Conservation (phyloP, 1,139 yeast species). For the Magnusiomyces tetraspermus region DNA sequence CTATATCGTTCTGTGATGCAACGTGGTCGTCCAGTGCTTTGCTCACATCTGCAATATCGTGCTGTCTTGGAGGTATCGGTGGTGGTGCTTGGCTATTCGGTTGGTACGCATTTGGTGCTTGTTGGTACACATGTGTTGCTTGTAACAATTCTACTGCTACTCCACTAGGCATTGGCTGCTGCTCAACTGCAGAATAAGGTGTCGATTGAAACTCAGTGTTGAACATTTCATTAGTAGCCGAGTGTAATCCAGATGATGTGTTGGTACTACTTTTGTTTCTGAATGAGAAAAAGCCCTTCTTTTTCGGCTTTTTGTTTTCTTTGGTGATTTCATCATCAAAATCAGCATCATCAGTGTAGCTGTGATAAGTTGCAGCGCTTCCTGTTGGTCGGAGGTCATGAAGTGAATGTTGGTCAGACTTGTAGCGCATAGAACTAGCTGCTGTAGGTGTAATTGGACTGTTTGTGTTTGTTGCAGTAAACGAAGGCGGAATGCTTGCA, state of each 20-base stretch:
- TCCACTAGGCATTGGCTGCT: constrained; percentile 5
- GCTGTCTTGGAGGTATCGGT: not conserved
- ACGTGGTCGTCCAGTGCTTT: constrained; percentile 9
- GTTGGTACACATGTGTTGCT: too few species aligned
- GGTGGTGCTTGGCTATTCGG: not conserved
- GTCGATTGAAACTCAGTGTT: constrained; percentile 11
- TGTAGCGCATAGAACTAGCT: not conserved
- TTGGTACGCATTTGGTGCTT: not conserved
- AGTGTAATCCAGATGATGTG: constrained; percentile 7
- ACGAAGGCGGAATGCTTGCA: not conserved
- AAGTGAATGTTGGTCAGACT: not conserved
- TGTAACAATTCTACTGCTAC: too few species aligned
- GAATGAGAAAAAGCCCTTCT: constrained; percentile 54
- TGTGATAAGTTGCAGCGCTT: constrained; percentile 1
- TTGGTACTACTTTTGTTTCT: constrained; percentile 28
- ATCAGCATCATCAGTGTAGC: not conserved
- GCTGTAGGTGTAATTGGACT: not conserved
- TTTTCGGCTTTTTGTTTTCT: constrained; percentile 41
- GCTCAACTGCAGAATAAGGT: constrained; percentile 16
- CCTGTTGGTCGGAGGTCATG: constrained; percentile 9
- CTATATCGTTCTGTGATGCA: constrained; percentile 2
- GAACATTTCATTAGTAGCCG: not conserved
- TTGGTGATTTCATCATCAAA: constrained; percentile 26
- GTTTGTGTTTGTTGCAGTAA: not conserved
- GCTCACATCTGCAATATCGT: too few species aligned